Evolutionary conservation across 2,329 filamentous ascomycete genomes (phyloP).

Genomic region (Apiospora aurea): DNA sequence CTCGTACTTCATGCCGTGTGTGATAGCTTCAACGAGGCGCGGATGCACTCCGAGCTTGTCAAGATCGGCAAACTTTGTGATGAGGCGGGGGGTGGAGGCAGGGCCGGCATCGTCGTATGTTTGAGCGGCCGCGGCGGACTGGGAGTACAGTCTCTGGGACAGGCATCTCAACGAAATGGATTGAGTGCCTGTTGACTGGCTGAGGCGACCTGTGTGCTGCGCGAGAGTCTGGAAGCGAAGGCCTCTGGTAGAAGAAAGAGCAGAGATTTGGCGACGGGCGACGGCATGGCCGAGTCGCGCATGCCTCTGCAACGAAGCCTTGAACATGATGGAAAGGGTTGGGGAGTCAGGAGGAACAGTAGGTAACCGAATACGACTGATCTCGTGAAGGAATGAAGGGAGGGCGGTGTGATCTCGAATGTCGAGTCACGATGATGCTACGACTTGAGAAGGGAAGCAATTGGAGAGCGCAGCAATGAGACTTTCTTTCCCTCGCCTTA

Average conservation of each 20-base stretch:
- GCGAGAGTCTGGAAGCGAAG: slow-evolving; percentile 27
- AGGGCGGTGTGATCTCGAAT: not conserved
- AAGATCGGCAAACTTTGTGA: slow-evolving; percentile 55
- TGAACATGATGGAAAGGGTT: slow-evolving; percentile 26
- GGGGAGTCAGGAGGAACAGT: not conserved
- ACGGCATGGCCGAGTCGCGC: slow-evolving; percentile 28
- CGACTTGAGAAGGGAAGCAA: not conserved
- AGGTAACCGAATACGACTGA: not conserved
- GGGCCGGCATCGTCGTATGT: not conserved
- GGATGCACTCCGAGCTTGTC: slow-evolving; percentile 61
- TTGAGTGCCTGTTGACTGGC: not conserved
- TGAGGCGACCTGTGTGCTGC: slow-evolving; percentile 13
- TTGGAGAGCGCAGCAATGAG: not conserved
- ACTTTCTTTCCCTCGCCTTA: slow-evolving; percentile 15
- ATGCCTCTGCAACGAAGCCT: slow-evolving; percentile 29
- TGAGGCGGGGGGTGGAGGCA: slow-evolving; percentile 33
- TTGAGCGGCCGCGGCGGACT: slow-evolving; percentile 24
- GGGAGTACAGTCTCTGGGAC: slow-evolving; percentile 26
- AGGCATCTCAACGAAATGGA: slow-evolving; percentile 21
- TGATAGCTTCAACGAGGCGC: slow-evolving; percentile 73
- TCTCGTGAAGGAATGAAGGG: slow-evolving; percentile 14
- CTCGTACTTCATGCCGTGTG: slow-evolving; percentile 74
- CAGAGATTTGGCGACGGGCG: slow-evolving; percentile 28
- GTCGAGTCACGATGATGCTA: slow-evolving; percentile 4
- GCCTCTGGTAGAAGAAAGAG: slow-evolving; percentile 24